Evolutionary conservation across 192 early-diverging fungal genomes (phyloP).

Genomic region (Coemansia sp.): DNA sequence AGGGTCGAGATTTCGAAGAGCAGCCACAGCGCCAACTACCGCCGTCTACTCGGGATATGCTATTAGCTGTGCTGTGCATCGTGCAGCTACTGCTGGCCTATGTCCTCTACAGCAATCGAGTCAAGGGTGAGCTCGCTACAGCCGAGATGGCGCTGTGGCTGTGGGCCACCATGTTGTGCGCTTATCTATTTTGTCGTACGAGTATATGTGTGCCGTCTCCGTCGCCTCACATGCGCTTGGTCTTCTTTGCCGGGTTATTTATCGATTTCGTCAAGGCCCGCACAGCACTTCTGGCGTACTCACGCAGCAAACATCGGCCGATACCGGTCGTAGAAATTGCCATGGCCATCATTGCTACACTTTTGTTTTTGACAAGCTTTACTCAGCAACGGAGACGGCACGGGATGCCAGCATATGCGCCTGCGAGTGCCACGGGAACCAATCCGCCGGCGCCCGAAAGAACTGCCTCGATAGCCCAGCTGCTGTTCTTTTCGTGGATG

Average conservation of each 20-base stretch:
- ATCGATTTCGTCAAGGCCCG: conserved; percentile 33
- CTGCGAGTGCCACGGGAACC: conserved; percentile 4
- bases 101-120: conserved; percentile 1
- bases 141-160: conserved; percentile 33
- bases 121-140: background rate
- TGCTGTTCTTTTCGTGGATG: conserved; percentile 63
- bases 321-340: conserved; percentile 11
- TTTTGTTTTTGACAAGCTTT: conserved; percentile 39
- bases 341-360: conserved; percentile 20
- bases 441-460: conserved; percentile 55
- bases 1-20: background rate
- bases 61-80: conserved; percentile 17
- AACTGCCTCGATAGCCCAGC: conserved; percentile 59
- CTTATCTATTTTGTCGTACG: conserved; percentile 30
- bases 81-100: conserved; percentile 19
- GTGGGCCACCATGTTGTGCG: conserved; percentile 36
- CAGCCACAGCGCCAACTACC: background rate
- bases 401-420: conserved; percentile 28
- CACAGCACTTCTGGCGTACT: conserved; percentile 38
- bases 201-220: conserved; percentile 28
- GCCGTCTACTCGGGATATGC: conserved; percentile 35
- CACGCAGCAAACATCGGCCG: conserved; percentile 1
- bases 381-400: conserved; percentile 48
- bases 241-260: conserved; percentile 23
- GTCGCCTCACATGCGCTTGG: conserved; percentile 47